Base-by-base conservation (phyloP, 2,329 filamentous ascomycete genomes). In the Exophiala dermatitidis region DNA sequence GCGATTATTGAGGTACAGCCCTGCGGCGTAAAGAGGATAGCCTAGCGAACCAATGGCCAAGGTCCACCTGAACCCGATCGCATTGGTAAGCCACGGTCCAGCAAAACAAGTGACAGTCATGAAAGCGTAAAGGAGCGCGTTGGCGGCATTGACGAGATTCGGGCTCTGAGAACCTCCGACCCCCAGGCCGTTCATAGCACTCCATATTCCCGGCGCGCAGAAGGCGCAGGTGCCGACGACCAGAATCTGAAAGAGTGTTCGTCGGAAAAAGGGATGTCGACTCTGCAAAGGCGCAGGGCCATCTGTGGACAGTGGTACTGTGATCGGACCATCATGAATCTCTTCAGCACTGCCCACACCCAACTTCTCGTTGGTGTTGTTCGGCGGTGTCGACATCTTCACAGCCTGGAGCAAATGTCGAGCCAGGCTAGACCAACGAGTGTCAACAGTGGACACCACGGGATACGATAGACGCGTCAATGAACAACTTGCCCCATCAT, bases 131-230 rank as follows among this genome's bases (percentile, higher is more conserved):
- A 76, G 66, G 1, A 75, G 60, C 0, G 74, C 73, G 50, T 76
- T 77, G 12, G 73, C 73, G 0, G 72, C 69, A 32, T 73, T 74
- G 7, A 75, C 70, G 3, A 72, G 65, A 41, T 73, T 63, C 0
- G 72, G 73, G 53, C 65, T 63, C 47, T 68, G 65, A 50, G 66
- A 64, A 9, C 69, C 69, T 5, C 69, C 69, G 1, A 69, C 68
- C 8, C 69, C 69, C 53, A 67, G 66, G 63, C 68, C 67, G 57
- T 75, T 74, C 8, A 76, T 62, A 3, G 73, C 73, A 52, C 72
- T 75, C 72, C 73, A 76, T 29, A 76, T 74, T 3, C 72, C 73
- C 0, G 72, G 73, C 41, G 74, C 71, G 1, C 71, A 74, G 61
- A 76, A 76, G 1, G 68, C 69, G 26, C 71, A 71, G 44, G 71